Conservation (phyloP, 495 filamentous ascomycete species). For the Xylaria intraflava region DNA sequence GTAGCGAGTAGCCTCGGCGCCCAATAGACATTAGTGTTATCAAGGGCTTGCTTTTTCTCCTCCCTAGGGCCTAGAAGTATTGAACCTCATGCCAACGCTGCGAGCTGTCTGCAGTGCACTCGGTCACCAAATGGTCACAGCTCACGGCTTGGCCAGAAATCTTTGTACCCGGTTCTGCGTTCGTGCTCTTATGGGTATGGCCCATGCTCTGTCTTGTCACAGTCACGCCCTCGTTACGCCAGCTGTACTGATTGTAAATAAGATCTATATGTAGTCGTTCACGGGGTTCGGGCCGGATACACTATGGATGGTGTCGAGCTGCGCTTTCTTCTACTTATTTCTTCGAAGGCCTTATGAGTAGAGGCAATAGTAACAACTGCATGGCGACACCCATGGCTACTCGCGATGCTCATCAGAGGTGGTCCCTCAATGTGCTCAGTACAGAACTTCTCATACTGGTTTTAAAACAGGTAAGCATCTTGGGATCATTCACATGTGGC, state of each 20-base stretch:
- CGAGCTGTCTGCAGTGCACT: no score
- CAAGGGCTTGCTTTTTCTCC: no score
- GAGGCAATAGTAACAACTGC: background rate
- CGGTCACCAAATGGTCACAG: no score
- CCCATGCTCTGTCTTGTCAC: no score
- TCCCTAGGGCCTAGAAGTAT: no score
- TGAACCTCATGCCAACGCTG: no score
- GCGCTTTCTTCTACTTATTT: background rate
- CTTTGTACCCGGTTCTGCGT: no score
- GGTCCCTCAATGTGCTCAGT: constrained; percentile 19
- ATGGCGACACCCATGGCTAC: constrained; percentile 9
- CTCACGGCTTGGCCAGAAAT: no score
- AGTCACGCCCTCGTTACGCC: background rate
- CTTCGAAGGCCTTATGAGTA: background rate
- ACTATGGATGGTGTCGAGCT: background rate
- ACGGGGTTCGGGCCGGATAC: background rate
- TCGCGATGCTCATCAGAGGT: background rate
- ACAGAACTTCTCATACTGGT: constrained; percentile 23
- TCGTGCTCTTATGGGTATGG: no score
- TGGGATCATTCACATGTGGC: background rate
- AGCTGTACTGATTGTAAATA: background rate
- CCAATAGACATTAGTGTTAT: background rate
- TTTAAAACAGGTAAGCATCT: constrained; percentile 19
- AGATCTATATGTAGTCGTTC: background rate
- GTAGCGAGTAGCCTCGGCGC: background rate